Conservation (phyloP, 805 yeast species). For the Zygoascus biomembranicola region DNA sequence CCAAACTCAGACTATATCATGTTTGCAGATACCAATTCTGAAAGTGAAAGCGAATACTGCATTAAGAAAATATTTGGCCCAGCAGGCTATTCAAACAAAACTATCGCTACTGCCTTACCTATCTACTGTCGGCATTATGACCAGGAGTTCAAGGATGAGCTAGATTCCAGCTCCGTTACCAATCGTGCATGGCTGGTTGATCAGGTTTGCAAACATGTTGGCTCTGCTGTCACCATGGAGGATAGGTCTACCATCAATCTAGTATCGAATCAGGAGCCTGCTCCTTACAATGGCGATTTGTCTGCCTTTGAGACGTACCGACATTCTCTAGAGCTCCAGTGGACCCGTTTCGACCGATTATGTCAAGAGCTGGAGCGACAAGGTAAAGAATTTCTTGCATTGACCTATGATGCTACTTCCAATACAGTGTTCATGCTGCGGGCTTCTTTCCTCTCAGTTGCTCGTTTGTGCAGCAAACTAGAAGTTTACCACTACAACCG, state of each 20-base stretch:
- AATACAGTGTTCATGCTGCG: slow-evolving; percentile 30
- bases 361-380: slow-evolving; percentile 62
- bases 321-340: slow-evolving; percentile 39
- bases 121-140: slow-evolving; percentile 41
- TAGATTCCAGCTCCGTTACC: slow-evolving; percentile 17
- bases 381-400: slow-evolving; percentile 50
- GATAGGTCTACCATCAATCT: background rate
- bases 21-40: slow-evolving; percentile 13
- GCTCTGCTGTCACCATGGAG: slow-evolving; percentile 21
- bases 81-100: slow-evolving; percentile 39
- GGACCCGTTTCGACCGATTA: slow-evolving; percentile 63
- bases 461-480: slow-evolving; percentile 29
- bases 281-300: slow-evolving; percentile 1
- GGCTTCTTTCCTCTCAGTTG: slow-evolving; percentile 28
- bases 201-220: slow-evolving; percentile 28
- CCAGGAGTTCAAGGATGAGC: slow-evolving; percentile 17
- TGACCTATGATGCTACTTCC: slow-evolving; percentile 33
- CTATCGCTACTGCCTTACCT: slow-evolving; percentile 45
- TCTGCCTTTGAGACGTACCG: slow-evolving; percentile 30
- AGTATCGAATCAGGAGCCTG: background rate
- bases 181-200: slow-evolving; percentile 22
- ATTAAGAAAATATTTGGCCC: slow-evolving; percentile 41
- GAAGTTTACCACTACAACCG: slow-evolving; percentile 31
- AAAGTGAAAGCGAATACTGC: slow-evolving; percentile 25
- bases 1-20: background rate